Evolutionary conservation across 2,329 filamentous ascomycete genomes (phyloP).

Genomic region (Sporothrix phasma): DNA sequence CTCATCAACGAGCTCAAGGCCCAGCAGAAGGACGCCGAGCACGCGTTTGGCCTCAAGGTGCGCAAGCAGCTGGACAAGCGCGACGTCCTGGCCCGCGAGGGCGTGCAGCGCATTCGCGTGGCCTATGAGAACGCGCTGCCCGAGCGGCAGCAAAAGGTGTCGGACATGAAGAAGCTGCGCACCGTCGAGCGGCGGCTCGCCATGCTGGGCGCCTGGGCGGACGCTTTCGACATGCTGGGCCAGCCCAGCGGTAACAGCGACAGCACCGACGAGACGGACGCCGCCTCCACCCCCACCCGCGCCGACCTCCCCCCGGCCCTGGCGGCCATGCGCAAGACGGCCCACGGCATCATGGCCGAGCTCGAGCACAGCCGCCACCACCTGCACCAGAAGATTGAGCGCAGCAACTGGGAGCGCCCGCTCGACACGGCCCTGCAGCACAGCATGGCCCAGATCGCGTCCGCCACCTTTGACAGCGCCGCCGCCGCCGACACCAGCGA

Average conservation of each 20-base stretch:
- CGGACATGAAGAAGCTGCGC: conserved; percentile 69
- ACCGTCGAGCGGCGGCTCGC: conserved; percentile 77
- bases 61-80: conserved; percentile 83
- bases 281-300: background rate
- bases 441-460: conserved; percentile 66
- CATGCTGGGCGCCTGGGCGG: conserved; percentile 84
- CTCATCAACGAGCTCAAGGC: conserved; percentile 91
- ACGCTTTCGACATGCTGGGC: conserved; percentile 62
- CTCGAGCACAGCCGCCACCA: conserved; percentile 85
- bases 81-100: conserved; percentile 64
- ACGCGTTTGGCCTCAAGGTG: conserved; percentile 75
- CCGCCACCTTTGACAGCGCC: conserved; percentile 53
- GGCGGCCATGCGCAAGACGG: conserved; percentile 71
- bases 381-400: conserved; percentile 73
- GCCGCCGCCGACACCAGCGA: conserved; percentile 55
- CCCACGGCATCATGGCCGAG: conserved; percentile 78
- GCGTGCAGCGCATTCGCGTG: conserved; percentile 64
- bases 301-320: conserved; percentile 55
- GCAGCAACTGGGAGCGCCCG: conserved; percentile 75
- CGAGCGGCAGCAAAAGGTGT: conserved; percentile 70
- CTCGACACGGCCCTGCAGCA: conserved; percentile 83
- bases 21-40: conserved; percentile 83
- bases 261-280: conserved; percentile 34
- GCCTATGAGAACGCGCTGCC: conserved; percentile 72
- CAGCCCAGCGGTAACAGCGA: conserved; percentile 61